These are phyloP conservation scores for Fusarium domesticum DNA, from an alignment of 2,329 filamentous ascomycete genomes.

Conservation along the genomic window DNA sequence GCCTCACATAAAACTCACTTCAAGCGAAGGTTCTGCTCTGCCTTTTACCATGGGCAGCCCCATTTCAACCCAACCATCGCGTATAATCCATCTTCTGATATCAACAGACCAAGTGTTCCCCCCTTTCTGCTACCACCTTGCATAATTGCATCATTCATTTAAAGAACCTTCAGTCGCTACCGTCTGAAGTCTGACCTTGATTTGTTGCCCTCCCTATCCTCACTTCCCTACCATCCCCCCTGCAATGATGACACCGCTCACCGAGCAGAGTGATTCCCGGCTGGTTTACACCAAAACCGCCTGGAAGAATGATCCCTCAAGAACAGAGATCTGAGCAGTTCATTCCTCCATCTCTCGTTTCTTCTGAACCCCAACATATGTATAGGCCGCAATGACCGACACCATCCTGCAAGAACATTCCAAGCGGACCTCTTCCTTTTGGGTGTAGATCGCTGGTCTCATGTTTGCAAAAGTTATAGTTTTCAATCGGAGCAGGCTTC, in stretches of 20 bases:
- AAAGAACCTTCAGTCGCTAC: no score
- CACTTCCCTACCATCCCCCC: not conserved
- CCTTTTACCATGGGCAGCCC: not conserved
- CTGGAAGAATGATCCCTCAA: slow-evolving; percentile 30
- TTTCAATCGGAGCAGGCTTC: slow-evolving; percentile 53
- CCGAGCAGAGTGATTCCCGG: slow-evolving; percentile 22
- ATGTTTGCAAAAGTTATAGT: slow-evolving; percentile 42
- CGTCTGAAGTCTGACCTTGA: slow-evolving; percentile 5
- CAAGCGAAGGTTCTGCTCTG: not conserved
- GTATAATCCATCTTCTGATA: no score
- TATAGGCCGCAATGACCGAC: slow-evolving; percentile 39
- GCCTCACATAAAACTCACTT: not conserved
- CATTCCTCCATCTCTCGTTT: slow-evolving; percentile 2
- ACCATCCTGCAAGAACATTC: slow-evolving; percentile 21
- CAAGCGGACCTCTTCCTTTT: not conserved
- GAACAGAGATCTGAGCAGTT: slow-evolving; percentile 53
- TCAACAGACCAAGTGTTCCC: no score
- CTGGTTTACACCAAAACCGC: slow-evolving; percentile 15
- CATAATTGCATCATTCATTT: no score
- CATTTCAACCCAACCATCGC: not conserved
- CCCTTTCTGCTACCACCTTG: no score
- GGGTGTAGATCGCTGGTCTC: not conserved
- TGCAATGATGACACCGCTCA: slow-evolving; percentile 30
- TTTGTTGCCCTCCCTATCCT: not conserved
- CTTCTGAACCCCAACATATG: slow-evolving; percentile 3